Conservation (phyloP, 1,284 basidiomycete genomes). For the Afroboletus lepidellus region DNA sequence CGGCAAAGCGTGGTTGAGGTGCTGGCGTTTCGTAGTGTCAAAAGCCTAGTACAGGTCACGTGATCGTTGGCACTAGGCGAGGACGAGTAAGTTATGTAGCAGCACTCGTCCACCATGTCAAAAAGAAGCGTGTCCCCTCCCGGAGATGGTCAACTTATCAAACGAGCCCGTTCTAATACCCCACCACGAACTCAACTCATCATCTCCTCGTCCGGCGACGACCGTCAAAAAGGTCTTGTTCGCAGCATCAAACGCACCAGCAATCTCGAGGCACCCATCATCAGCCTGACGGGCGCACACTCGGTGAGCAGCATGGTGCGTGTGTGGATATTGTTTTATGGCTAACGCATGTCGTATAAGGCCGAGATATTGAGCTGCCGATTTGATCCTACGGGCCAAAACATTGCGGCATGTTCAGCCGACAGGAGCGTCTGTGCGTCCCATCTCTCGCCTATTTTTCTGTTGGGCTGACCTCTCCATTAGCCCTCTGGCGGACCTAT, state of each 20-base stretch:
- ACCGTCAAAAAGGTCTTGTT: conserved; percentile 70
- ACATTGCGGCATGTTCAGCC: conserved; percentile 80
- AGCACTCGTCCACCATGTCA: conserved; percentile 48
- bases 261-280: conserved; percentile 75
- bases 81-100: too few species aligned
- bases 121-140: conserved; percentile 63
- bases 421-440: conserved; percentile 75
- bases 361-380: conserved; percentile 77
- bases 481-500: conserved; percentile 82
- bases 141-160: conserved; percentile 55
- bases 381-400: conserved; percentile 80
- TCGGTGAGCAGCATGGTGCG: conserved; percentile 44
- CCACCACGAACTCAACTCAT: conserved; percentile 67
- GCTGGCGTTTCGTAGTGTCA: background rate
- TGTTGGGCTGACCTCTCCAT: too few species aligned
- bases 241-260: conserved; percentile 78
- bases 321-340: background rate
- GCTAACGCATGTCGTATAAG: conserved; percentile 36
- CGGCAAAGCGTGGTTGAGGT: conserved; percentile 29
- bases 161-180: conserved; percentile 59
- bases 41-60: background rate
- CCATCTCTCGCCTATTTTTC: background rate
- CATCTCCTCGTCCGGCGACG: conserved; percentile 70
- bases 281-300: conserved; percentile 76
- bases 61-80: background rate